phyloP scores from a whole-genome alignment of 2,329 filamentous ascomycete genomes.

The Penicillium italicum region DNA sequence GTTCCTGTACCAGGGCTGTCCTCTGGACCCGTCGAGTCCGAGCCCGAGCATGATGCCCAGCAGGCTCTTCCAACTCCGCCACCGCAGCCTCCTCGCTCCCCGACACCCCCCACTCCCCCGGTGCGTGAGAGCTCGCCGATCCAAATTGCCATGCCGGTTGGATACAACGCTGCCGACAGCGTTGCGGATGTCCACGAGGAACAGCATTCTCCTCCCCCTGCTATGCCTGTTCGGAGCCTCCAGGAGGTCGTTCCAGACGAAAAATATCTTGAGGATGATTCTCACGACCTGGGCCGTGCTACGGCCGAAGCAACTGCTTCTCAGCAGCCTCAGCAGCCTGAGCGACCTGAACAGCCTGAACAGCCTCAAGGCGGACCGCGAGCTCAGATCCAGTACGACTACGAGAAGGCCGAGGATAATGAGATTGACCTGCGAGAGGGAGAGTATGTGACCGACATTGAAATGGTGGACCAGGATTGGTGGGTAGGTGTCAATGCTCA shows the following conservation, averaged over 20 bases:
- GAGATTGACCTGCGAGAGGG: constrained; percentile 89
- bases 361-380: constrained; percentile 56
- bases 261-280: constrained; percentile 60
- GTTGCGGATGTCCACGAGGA: constrained; percentile 46
- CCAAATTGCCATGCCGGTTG: constrained; percentile 79
- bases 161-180: constrained; percentile 53
- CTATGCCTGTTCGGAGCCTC: constrained; percentile 62
- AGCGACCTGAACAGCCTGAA: constrained; percentile 37
- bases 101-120: constrained; percentile 49
- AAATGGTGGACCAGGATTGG: constrained; percentile 98
- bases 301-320: constrained; percentile 54
- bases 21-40: constrained; percentile 51
- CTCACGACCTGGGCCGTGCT: constrained; percentile 59
- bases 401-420: constrained; percentile 96
- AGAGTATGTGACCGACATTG: constrained; percentile 83
- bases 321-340: constrained; percentile 20
- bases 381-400: constrained; percentile 86
- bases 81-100: constrained; percentile 46
- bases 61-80: constrained; percentile 39
- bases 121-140: constrained; percentile 68
- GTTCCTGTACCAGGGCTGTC: constrained; percentile 77
- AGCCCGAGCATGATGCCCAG: constrained; percentile 44
- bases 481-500: constrained; percentile 89
- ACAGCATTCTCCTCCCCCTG: constrained; percentile 37
- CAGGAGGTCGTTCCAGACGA: constrained; percentile 61